These are phyloP conservation scores for Tylopilus intermedius DNA, from an alignment of 768 basidiomycete genomes.

Conservation along the genomic window DNA sequence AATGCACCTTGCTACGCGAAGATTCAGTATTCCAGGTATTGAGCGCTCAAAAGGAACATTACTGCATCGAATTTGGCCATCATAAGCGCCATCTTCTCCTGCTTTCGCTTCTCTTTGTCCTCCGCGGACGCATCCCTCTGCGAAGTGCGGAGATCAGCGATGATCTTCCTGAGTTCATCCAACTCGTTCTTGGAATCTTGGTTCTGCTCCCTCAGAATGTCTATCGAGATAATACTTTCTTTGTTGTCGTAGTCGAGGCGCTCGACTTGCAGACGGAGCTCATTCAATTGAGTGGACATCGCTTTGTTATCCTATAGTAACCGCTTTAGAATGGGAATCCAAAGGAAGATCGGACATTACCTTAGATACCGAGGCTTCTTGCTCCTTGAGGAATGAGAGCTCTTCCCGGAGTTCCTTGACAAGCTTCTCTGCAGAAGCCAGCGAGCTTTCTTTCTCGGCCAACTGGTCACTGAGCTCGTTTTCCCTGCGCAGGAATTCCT, in stretches of 20 bases:
- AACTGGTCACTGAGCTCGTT: constrained; percentile 93
- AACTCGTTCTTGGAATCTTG: constrained; percentile 80
- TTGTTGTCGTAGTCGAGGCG: constrained; percentile 94
- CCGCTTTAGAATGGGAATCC: constrained; percentile 4
- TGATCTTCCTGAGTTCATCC: constrained; percentile 80
- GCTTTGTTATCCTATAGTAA: constrained; percentile 78
- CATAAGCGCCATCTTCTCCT: constrained; percentile 99
- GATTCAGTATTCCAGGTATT: constrained; percentile 4
- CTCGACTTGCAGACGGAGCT: constrained; percentile 86
- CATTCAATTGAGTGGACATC: constrained; percentile 90
- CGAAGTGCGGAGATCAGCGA: constrained; percentile 70
- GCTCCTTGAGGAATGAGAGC: constrained; percentile 84
- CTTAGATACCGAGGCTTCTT: constrained; percentile 74
- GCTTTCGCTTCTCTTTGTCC: constrained; percentile 98
- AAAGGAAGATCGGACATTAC: constrained; percentile 34
- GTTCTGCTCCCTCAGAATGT: constrained; percentile 94
- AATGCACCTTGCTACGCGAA: constrained; percentile 74
- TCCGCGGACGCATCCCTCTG: constrained; percentile 86
- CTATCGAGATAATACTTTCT: constrained; percentile 86
- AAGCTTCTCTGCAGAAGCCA: constrained; percentile 77
- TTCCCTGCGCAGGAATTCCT: constrained; percentile 93
- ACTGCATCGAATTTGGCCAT: constrained; percentile 99
- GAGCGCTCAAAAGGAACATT: constrained; percentile 27
- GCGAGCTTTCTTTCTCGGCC: constrained; percentile 83
- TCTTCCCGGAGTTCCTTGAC: constrained; percentile 88